Conservation (phyloP, 2,329 filamentous ascomycete genomes). For the Tothia fuscella region DNA sequence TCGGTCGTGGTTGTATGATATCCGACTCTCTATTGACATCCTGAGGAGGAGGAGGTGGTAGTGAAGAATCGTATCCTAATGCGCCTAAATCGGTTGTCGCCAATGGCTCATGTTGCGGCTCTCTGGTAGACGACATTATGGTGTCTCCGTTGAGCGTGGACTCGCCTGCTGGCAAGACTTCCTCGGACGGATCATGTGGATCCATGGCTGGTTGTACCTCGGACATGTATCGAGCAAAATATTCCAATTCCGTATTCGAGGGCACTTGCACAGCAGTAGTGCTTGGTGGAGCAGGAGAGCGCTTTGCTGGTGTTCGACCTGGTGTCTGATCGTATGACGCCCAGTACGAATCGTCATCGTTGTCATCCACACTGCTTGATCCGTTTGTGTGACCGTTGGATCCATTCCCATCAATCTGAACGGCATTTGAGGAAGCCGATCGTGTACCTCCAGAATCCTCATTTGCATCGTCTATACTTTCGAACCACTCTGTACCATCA, state of each 20-base stretch:
- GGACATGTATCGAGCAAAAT: constrained; percentile 63
- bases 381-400: constrained; percentile 14
- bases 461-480: constrained; percentile 50
- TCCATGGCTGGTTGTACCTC: constrained; percentile 71
- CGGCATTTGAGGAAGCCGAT: constrained; percentile 5
- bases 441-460: constrained; percentile 25
- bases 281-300: constrained; percentile 45
- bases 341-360: constrained; percentile 72
- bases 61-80: constrained; percentile 22
- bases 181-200: constrained; percentile 69
- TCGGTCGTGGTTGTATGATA: constrained; percentile 22
- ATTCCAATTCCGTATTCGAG: constrained; percentile 49
- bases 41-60: constrained; percentile 12
- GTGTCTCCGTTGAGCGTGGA: constrained; percentile 40
- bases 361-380: constrained; percentile 38
- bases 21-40: neutral
- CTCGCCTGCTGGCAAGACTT: constrained; percentile 32
- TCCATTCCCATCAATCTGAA: constrained; percentile 10
- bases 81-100: constrained; percentile 25
- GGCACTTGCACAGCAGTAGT: constrained; percentile 17
- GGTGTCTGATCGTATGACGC: constrained; percentile 64
- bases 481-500: constrained; percentile 46
- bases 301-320: constrained; percentile 50
- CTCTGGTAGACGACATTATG: neutral
- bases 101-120: constrained; percentile 26